Conservation (phyloP, 257 asterid species). For the Penstemon barbatus region DNA sequence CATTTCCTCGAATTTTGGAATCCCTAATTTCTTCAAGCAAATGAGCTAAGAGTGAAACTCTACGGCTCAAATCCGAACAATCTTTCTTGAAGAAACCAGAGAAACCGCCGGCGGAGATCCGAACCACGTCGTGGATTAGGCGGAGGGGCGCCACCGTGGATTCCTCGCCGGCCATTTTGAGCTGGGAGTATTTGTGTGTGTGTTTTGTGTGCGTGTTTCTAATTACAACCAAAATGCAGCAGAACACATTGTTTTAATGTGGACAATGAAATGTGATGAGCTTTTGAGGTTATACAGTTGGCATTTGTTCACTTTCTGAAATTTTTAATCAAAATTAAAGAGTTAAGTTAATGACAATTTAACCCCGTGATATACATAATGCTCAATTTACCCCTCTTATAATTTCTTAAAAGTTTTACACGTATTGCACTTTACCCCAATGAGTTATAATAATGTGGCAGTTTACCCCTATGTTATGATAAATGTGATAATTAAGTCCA, state of each 20-base stretch:
- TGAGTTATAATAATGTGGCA: too few species aligned
- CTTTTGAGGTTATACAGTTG: constrained; percentile 31
- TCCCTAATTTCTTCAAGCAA: constrained; percentile 82
- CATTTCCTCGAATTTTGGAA: constrained; percentile 31
- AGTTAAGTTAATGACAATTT: too few species aligned
- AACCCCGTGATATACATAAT: too few species aligned
- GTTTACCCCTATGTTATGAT: too few species aligned
- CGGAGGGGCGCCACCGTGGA: constrained; percentile 52
- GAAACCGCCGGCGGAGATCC: constrained; percentile 69
- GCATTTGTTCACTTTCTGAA: constrained; percentile 6
- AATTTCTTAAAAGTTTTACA: too few species aligned
- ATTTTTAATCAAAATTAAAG: background rate
- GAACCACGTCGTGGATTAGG: constrained; percentile 57
- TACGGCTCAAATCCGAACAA: constrained; percentile 77
- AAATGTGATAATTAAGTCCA: too few species aligned
- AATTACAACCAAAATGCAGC: constrained; percentile 31
- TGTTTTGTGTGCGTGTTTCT: constrained; percentile 8
- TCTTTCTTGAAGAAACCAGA: constrained; percentile 79
- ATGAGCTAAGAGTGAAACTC: constrained; percentile 73
- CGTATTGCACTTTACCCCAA: too few species aligned
- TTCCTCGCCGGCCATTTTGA: constrained; percentile 63
- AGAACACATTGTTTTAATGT: constrained; percentile 29
- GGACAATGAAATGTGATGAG: constrained; percentile 24
- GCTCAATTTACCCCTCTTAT: too few species aligned
- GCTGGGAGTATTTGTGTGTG: constrained; percentile 23